These are phyloP conservation scores for Syzygium aromaticum DNA, from an alignment of 345 rosid species.

Conservation along the genomic window DNA sequence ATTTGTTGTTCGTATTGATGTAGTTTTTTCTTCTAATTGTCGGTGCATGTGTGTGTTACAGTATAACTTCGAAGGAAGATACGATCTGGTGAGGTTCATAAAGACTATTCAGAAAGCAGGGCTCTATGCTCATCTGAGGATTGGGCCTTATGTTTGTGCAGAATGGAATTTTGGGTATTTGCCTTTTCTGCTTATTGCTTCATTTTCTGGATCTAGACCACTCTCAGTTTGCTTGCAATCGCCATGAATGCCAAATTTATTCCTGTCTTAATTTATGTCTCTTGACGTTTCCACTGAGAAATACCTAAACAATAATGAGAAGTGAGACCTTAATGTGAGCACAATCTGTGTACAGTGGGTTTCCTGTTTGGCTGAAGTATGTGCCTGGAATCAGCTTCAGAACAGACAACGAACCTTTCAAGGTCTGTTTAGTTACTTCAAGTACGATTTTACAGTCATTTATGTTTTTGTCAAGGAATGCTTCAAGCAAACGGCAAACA, in stretches of 20 bases:
- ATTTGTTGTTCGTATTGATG: not conserved
- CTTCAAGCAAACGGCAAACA: not conserved
- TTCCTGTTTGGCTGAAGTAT: slow-evolving; percentile 99
- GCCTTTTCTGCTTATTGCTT: not conserved
- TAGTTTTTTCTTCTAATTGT: not conserved
- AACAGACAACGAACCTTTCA: slow-evolving; percentile 99
- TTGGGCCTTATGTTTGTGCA: slow-evolving; percentile 98
- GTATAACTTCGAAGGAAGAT: slow-evolving; percentile 91
- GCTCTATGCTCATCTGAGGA: slow-evolving; percentile 90
- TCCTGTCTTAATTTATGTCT: too few species aligned
- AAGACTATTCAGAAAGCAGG: slow-evolving; percentile 81
- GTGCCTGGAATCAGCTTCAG: slow-evolving; percentile 98
- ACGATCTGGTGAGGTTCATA: slow-evolving; percentile 89
- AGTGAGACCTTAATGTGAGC: not conserved
- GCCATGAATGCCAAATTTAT: not conserved
- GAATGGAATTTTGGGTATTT: slow-evolving; percentile 99
- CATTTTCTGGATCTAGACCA: slow-evolving; percentile 14
- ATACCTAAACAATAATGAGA: too few species aligned
- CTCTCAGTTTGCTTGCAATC: not conserved
- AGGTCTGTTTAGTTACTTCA: slow-evolving; percentile 36
- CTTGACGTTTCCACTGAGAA: too few species aligned
- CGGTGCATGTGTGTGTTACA: slow-evolving; percentile 10
- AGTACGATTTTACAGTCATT: not conserved
- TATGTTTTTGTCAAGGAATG: not conserved
- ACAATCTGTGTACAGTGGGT: slow-evolving; percentile 47